Conservation (phyloP, 2,329 filamentous ascomycete species). For the Ophiostoma sp. region DNA sequence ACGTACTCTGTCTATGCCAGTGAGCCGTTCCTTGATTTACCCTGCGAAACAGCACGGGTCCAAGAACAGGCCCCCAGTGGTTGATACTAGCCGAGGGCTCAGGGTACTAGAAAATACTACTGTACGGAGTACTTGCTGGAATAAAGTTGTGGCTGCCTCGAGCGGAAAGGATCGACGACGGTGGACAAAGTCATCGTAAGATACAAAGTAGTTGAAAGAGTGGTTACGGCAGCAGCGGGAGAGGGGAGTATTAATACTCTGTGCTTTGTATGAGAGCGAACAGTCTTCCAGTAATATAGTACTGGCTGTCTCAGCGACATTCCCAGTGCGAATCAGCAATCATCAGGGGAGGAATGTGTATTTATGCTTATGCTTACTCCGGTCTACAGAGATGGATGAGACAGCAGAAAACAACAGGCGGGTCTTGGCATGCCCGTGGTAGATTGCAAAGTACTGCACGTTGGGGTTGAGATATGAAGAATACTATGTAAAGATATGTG, state of each 20-base stretch:
- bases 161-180: not conserved
- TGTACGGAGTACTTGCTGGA: not conserved
- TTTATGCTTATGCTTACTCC: not conserved
- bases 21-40: constrained; percentile 13
- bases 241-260: not conserved
- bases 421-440: constrained; percentile 2
- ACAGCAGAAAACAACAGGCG: not conserved
- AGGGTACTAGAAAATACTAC: not conserved
- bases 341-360: not conserved
- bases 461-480: not conserved
- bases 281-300: not conserved
- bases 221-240: not conserved
- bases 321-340: not conserved
- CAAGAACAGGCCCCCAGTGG: not conserved
- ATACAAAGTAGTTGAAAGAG: not conserved
- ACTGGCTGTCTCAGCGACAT: not conserved
- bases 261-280: not conserved
- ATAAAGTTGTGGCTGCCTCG: not conserved
- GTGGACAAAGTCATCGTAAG: not conserved
- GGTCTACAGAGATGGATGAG: not conserved
- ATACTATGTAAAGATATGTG: not conserved
- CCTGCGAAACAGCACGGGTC: constrained; percentile 8
- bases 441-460: not conserved
- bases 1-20: too few species aligned
- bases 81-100: not conserved